Evolutionary conservation across 306 rosid genomes (phyloP), one percentile per base, ranked within the genome.

Genomic region (Quercus wislizeni): DNA sequence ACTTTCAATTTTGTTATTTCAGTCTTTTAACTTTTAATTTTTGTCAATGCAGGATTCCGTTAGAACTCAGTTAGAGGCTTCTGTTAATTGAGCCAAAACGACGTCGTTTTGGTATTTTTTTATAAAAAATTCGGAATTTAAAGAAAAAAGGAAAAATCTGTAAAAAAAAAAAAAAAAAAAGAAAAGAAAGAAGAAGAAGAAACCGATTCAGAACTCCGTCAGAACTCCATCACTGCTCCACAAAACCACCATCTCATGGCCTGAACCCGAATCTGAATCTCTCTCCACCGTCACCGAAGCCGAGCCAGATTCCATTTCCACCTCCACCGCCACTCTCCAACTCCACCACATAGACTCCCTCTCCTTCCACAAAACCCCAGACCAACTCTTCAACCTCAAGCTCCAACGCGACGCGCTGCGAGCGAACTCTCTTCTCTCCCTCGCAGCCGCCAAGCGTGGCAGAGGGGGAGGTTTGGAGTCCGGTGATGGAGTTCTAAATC

Each of bases 371-470:
- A 71, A 71, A 61, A 87, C 93, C 65, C 87, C 97, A 3, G 77
- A 85, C 54, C 86, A 94, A 10, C 94, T 92, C 79, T 91, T 94
- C 91, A 41, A 79, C 74, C 87, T 85, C 41, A 59, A 97, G 27
- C 95, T 94, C 73, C 87, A 77, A 31, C 80, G 98, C 8, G 98
- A 94, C 58, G 86, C 90, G 2, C 67, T 78, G 3, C 88, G 98
- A 61, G 94, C 88, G 3, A 4, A 84, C 10, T 2, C 58, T 18
- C 62, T 92, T 21, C 18, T 68, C 61, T 82, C 86, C 33, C 12
- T 79, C 0, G 76, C 82, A 35, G 55, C 87, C 0, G 3, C 83
- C 52, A 55, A 5, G 3, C 84, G 83, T 80, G 3, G 23, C 21
- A 67, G 67, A 41, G 49, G 74, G 38, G 23, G 23, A 23, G 23